phyloP scores from a whole-genome alignment of 1,139 yeast species.

The Sugiyamaella novakii region DNA sequence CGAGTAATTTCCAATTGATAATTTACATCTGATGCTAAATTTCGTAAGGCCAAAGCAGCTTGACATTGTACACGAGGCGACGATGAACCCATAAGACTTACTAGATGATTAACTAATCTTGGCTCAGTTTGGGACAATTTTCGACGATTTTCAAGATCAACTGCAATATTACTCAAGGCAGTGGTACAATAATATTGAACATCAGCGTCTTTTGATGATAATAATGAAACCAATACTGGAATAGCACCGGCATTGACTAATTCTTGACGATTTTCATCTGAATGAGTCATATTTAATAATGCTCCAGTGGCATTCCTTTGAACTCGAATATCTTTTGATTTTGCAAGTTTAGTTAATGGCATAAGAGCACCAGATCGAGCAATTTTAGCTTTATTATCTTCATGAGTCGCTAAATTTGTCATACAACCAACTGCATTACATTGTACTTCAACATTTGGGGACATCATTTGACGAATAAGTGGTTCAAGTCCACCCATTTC shows the following conservation, averaged over 20 bases:
- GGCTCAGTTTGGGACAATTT: conserved; percentile 92
- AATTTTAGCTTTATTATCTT: conserved; percentile 91
- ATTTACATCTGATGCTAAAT: conserved; percentile 87
- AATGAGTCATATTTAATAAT: conserved; percentile 94
- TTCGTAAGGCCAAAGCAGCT: conserved; percentile 93
- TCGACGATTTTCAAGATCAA: conserved; percentile 87
- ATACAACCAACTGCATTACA: conserved; percentile 99
- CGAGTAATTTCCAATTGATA: conserved; percentile 95
- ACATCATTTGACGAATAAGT: conserved; percentile 94
- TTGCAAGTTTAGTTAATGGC: conserved; percentile 91
- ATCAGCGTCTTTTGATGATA: conserved; percentile 88
- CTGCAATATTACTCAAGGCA: conserved; percentile 95
- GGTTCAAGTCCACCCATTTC: conserved; percentile 99
- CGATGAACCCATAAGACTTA: conserved; percentile 87
- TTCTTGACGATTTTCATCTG: conserved; percentile 94
- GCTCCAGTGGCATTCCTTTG: conserved; percentile 99
- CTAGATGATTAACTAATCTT: conserved; percentile 84
- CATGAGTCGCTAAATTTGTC: conserved; percentile 97
- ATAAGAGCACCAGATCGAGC: conserved; percentile 97
- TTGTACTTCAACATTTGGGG: conserved; percentile 95
- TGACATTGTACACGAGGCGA: conserved; percentile 95
- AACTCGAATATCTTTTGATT: conserved; percentile 90
- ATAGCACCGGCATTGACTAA: conserved; percentile 97
- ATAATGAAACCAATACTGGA: conserved; percentile 88
- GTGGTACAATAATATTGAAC: conserved; percentile 98